phyloP scores from a whole-genome alignment of 148 eudicot species.

The Vaccinium macrocarpon region DNA sequence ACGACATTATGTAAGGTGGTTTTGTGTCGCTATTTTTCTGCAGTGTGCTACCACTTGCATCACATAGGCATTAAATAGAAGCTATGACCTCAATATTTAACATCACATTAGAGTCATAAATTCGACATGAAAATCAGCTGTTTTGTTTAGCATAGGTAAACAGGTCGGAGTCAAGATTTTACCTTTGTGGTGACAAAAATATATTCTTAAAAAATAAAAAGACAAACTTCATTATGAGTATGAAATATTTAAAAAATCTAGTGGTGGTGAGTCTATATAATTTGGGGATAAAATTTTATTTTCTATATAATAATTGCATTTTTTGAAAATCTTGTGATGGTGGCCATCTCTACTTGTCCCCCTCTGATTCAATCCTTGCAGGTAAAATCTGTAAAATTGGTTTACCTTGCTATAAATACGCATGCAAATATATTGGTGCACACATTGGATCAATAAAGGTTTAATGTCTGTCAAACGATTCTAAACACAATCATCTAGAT shows the following conservation, averaged over 20 bases:
- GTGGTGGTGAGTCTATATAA: too few relatives aligned
- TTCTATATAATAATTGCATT: too few relatives aligned
- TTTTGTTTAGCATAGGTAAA: background rate
- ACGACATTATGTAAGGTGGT: background rate
- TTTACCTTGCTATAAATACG: background rate
- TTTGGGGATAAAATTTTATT: too few relatives aligned
- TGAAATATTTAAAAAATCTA: too few relatives aligned
- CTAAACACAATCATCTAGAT: background rate
- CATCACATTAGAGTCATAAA: background rate
- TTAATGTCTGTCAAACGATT: background rate
- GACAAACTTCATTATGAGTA: too few relatives aligned
- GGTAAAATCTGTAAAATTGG: background rate
- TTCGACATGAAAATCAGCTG: background rate
- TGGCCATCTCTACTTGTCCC: too few relatives aligned
- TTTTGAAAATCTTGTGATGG: too few relatives aligned
- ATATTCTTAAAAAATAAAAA: too few relatives aligned
- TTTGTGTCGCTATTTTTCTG: background rate
- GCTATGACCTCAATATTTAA: background rate
- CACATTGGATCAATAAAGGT: too few relatives aligned
- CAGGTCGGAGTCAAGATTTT: too few relatives aligned
- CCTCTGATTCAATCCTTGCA: too few relatives aligned
- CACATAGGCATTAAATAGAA: background rate
- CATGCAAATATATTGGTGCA: background rate
- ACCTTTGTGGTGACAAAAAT: too few relatives aligned
- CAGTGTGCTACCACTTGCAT: background rate